phyloP scores from a whole-genome alignment of 495 filamentous ascomycete species.

The Lentithecium fluviatile region DNA sequence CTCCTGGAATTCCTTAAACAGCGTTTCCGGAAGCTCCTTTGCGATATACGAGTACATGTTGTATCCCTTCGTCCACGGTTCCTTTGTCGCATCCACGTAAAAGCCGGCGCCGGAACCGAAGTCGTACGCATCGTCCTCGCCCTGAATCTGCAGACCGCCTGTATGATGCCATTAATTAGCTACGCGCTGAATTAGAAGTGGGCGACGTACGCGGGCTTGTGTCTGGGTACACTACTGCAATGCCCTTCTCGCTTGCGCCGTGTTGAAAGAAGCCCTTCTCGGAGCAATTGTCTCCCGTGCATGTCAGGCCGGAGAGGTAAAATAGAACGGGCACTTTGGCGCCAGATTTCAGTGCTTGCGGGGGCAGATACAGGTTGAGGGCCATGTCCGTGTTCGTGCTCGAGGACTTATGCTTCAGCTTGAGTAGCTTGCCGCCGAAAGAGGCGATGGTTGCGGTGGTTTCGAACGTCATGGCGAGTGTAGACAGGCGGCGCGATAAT shows the following conservation, averaged over 20 bases:
- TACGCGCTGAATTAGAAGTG: slow-evolving; percentile 35
- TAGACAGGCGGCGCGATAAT: background rate
- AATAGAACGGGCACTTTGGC: slow-evolving; percentile 80
- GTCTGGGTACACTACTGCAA: slow-evolving; percentile 91
- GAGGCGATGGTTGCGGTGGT: slow-evolving; percentile 86
- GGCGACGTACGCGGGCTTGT: slow-evolving; percentile 81
- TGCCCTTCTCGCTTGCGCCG: slow-evolving; percentile 68
- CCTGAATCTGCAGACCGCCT: slow-evolving; percentile 71
- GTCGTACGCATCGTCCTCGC: slow-evolving; percentile 82
- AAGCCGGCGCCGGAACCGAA: slow-evolving; percentile 91
- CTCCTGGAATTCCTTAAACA: slow-evolving; percentile 65
- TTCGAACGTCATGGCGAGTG: slow-evolving; percentile 66
- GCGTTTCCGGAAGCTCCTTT: slow-evolving; percentile 70
- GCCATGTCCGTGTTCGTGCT: slow-evolving; percentile 66
- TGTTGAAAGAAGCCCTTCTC: slow-evolving; percentile 97
- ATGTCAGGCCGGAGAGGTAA: slow-evolving; percentile 92
- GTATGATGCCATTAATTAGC: slow-evolving; percentile 1
- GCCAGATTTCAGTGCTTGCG: slow-evolving; percentile 49
- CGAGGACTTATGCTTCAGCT: slow-evolving; percentile 78
- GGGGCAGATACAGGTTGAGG: slow-evolving; percentile 68
- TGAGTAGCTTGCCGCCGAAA: slow-evolving; percentile 93
- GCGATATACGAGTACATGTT: slow-evolving; percentile 93
- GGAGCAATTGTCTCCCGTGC: slow-evolving; percentile 90
- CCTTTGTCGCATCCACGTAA: slow-evolving; percentile 84
- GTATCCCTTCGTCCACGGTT: slow-evolving; percentile 72